These are phyloP conservation scores for Phylloporus sp. DNA, from an alignment of 768 basidiomycete genomes.

Conservation along the genomic window DNA sequence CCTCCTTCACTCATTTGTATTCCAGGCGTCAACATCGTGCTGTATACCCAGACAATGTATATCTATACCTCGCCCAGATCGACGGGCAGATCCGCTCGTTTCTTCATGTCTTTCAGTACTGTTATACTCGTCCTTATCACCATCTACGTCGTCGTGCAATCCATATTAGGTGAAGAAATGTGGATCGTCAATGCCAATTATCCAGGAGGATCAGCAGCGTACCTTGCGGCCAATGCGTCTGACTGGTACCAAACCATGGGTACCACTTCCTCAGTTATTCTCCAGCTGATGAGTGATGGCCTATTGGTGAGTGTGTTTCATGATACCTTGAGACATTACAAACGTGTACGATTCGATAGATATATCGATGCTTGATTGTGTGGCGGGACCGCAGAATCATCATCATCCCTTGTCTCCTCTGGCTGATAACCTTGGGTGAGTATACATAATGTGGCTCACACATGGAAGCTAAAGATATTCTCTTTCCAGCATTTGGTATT, in stretches of 20 bases:
- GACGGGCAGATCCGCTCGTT: background rate
- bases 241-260: conserved; percentile 27
- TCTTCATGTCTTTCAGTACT: conserved; percentile 14
- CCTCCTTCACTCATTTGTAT: background rate
- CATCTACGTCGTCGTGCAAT: conserved; percentile 17
- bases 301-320: conserved; percentile 27
- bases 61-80: background rate
- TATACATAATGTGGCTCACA: background rate
- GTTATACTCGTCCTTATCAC: conserved; percentile 24
- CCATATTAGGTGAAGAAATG: conserved; percentile 25
- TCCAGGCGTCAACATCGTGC: conserved; percentile 12
- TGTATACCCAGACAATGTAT: conserved; percentile 13
- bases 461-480: background rate
- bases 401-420: conserved; percentile 10
- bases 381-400: conserved; percentile 22
- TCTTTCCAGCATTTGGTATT: conserved; percentile 8
- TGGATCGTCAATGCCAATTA: conserved; percentile 33
- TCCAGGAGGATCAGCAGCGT: conserved; percentile 33
- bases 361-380: conserved; percentile 35
- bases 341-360: conserved; percentile 12
- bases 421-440: conserved; percentile 3
- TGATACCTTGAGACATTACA: background rate
- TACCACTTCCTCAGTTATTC: conserved; percentile 21
- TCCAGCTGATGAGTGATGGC: conserved; percentile 31
- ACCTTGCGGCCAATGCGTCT: conserved; percentile 22